phyloP scores from a whole-genome alignment of 768 basidiomycete genomes.

The Termitomyces sp. region DNA sequence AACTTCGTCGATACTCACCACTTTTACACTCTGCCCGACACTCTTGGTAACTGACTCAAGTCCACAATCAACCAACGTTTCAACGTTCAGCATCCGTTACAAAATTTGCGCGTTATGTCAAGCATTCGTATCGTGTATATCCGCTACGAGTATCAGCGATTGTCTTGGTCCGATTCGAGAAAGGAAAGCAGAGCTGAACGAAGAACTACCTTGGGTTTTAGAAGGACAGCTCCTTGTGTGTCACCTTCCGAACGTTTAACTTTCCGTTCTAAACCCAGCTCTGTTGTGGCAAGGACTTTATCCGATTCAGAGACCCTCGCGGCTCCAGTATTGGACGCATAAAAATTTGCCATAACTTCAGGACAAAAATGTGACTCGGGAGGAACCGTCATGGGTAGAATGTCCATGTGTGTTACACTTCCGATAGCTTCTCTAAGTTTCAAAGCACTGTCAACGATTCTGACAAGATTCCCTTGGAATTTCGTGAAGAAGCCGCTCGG shows the following conservation, averaged over 20 bases:
- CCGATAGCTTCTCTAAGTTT: slow-evolving; percentile 7
- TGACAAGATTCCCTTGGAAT: not conserved
- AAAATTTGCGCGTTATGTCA: not conserved
- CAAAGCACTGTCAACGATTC: slow-evolving; percentile 2
- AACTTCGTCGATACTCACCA: not conserved
- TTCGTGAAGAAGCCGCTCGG: not conserved
- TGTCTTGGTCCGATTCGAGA: not conserved
- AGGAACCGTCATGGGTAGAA: slow-evolving; percentile 1
- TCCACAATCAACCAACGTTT: not conserved
- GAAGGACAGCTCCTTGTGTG: not conserved
- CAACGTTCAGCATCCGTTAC: not conserved
- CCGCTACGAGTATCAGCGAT: not conserved
- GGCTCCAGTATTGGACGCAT: not conserved
- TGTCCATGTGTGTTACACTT: slow-evolving; percentile 9
- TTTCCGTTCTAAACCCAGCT: slow-evolving; percentile 1
- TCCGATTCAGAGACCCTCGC: not conserved
- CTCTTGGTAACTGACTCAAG: not conserved
- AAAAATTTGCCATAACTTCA: slow-evolving; percentile 5
- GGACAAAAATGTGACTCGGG: slow-evolving; percentile 2
- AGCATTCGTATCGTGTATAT: not conserved
- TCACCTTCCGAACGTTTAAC: not conserved
- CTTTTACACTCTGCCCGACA: not conserved
- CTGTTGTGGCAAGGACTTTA: slow-evolving; percentile 3
- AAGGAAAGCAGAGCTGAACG: not conserved
- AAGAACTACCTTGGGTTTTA: slow-evolving; percentile 4